Percentiles rank a stretch among this genome's conserved stretches.
These are phyloP conservation scores for Silene latifolia DNA, from an alignment of 148 eudicot genomes.

Conservation along the genomic window DNA sequence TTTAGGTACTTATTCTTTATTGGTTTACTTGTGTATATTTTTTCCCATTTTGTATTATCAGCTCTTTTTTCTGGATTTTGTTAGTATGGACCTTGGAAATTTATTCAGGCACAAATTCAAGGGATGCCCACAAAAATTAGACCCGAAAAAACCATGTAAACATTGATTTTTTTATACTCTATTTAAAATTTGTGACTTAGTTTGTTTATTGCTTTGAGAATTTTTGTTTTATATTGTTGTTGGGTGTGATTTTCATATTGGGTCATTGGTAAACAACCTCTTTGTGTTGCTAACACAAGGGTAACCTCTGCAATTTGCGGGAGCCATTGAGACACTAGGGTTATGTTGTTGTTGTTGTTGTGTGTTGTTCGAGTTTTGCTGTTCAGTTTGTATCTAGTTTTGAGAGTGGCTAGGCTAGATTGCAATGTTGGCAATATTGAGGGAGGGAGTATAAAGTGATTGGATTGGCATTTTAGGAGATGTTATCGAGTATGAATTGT, in stretches of 20 bases:
- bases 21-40: not conserved
- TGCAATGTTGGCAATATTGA: not conserved
- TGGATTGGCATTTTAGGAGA: not conserved
- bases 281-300: too few relatives aligned
- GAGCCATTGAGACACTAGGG: too few relatives aligned
- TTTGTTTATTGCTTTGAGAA: not conserved
- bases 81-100: slow-evolving; percentile 39
- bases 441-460: not conserved
- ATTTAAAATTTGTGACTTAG: not conserved
- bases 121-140: slow-evolving; percentile 11
- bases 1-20: slow-evolving; percentile 47
- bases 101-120: slow-evolving; percentile 32
- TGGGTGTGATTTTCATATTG: too few relatives aligned
- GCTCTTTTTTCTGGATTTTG: not conserved
- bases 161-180: not conserved
- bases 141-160: slow-evolving; percentile 27
- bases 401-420: not conserved
- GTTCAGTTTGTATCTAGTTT: not conserved
- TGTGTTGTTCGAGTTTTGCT: too few relatives aligned
- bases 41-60: not conserved
- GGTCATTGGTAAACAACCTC: too few relatives aligned
- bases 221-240: not conserved
- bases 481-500: not conserved
- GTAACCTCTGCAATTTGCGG: too few relatives aligned
- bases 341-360: too few relatives aligned